Base-by-base conservation (phyloP, 805 yeast genomes). In the Metschnikowia lachancei region DNA sequence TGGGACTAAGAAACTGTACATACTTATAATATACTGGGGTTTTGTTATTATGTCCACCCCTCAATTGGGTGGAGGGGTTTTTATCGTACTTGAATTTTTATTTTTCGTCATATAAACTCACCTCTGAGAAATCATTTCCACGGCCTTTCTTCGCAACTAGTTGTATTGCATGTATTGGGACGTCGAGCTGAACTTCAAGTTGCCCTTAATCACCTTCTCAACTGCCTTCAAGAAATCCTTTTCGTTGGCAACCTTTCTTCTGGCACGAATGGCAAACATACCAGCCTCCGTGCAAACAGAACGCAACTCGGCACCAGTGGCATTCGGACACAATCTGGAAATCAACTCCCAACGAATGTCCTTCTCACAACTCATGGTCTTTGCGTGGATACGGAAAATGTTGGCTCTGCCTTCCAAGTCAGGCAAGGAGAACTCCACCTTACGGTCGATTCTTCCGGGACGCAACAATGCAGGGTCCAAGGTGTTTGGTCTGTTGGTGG, bases 231-330 rank as follows among this genome's bases (percentile, higher is more conserved):
- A 75, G 77, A 94, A 94, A 68, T 94, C 99, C 76, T 94, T 94
- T 67, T 94, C 99, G 22, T 95, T 85, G 32, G 99, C 98, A 36
- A 94, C 97, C 75, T 94, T 94, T 74, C 99, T 81, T 70, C 99
- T 83, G 16, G 98, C 97, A 61, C 99, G 82, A 46, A 94, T 94
- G 37, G 99, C 99, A 76, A 91, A 94, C 99, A 94, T 94, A 60
- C 99, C 99, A 3, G 99, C 99, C 69, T 94, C 99, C 1, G 99
- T 94, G 69, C 99, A 94, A 14, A 94, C 99, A 6, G 98, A 92
- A 65, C 99, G 84, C 59, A 94, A 77, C 73, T 94, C 99, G 3
- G 99, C 99, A 68, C 99, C 99, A 1, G 99, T 94, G 16, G 96
- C 86, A 66, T 95, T 94, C 51, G 99, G 99, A 74, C 99, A 94